Evolutionary conservation across 2,329 filamentous ascomycete species (phyloP), one percentile per base, ranked within the genome.

Genomic region (Davidsoniella eucalypti): DNA sequence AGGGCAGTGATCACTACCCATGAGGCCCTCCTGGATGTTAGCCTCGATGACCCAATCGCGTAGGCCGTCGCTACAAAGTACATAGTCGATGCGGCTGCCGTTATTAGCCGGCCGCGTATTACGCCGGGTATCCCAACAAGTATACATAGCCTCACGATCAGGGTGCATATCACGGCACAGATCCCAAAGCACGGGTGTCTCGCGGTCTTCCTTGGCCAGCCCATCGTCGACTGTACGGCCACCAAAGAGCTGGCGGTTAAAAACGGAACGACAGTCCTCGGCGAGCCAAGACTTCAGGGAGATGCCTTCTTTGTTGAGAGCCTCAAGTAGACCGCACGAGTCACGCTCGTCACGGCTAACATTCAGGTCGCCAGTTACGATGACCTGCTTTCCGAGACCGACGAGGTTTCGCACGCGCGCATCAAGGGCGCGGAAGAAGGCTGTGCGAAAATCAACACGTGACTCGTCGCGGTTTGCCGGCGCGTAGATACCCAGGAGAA

Each of bases 101-200:
- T 83, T 93, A 61, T 96, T 96, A 2, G 85, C 87, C 2, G 90
- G 90, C n/a, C 92, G 74, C n/a, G 86, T 85, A 63, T 96, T 96
- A 60, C 87, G 84, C 62, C 84, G 88, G 47, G 86, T 88, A 55
- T 96, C 87, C 90, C 90, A 96, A 63, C 90, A 94, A 0, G 92
- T 96, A 63, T 87, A 96, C 92, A 98, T 96, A 54, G 87, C 87
- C 54, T 71, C 70, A 38, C 92, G 75, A n/a, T 69, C 66, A 0
- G 85, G 83, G 60, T 95, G 84, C 59, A 88, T 93, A 23, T 75
- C 76, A 45, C 92, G 76, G 57, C 84, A 88, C 16, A 93, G 69
- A 65, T 98, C 92, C 74, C 82, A 85, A 39, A 96, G 67, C 1
- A 88, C 75, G 2, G 86, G 77, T 10, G 70, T 58, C 60, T 88